Conservation (phyloP, 768 basidiomycete genomes). For the Mycena maculata region DNA sequence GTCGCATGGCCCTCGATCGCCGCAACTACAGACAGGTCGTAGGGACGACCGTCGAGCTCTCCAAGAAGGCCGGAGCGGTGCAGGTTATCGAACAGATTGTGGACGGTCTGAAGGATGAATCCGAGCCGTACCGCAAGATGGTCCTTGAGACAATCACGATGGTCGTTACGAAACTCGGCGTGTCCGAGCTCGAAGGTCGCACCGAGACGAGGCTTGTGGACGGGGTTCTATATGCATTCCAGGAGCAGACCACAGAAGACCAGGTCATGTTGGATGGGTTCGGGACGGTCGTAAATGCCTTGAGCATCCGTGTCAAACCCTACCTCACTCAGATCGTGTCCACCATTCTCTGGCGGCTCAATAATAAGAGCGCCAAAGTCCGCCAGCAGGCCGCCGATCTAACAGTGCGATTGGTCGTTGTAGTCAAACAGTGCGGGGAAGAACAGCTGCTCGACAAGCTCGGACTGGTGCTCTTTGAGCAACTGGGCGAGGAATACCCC, state of each 20-base stretch:
- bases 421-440: constrained; percentile 98
- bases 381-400: constrained; percentile 98
- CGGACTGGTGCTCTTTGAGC: constrained; percentile 96
- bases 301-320: constrained; percentile 95
- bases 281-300: constrained; percentile 95
- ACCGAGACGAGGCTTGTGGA: constrained; percentile 94
- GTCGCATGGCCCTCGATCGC: constrained; percentile 96
- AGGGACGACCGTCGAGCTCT: constrained; percentile 97
- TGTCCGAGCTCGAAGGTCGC: constrained; percentile 95
- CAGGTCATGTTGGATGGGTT: constrained; percentile 99
- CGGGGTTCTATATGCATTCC: constrained; percentile 99
- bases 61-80: constrained; percentile 94
- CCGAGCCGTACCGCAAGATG: constrained; percentile 97
- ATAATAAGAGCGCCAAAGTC: constrained; percentile 99
- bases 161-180: constrained; percentile 90
- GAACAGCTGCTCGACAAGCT: constrained; percentile 95
- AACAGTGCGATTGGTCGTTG: constrained; percentile 90
- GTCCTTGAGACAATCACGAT: constrained; percentile 99
- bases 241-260: constrained; percentile 98
- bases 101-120: constrained; percentile 91
- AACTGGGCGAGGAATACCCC: constrained; percentile 99
- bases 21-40: constrained; percentile 97
- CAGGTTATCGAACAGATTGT: constrained; percentile 91
- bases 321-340: constrained; percentile 99
- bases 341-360: constrained; percentile 97